These are phyloP conservation scores for Bathelium albidoporum DNA, from an alignment of 495 filamentous ascomycete genomes.

Conservation along the genomic window DNA sequence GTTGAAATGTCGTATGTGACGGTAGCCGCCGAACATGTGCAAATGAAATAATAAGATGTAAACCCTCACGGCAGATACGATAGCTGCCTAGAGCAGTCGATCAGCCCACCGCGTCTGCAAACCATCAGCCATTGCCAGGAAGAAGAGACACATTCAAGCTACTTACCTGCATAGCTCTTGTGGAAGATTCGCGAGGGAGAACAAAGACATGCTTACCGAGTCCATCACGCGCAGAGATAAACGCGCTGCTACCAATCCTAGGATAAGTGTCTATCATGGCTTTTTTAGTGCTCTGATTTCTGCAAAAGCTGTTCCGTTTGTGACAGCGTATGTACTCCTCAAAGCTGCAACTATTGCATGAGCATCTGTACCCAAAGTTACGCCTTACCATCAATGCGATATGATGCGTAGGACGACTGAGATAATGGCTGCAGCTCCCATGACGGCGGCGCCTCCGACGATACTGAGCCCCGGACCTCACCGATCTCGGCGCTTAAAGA, in stretches of 20 bases:
- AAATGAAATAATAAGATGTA: conserved; percentile 44
- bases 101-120: background rate
- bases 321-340: background rate
- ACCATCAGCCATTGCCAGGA: background rate
- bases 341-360: background rate
- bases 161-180: background rate
- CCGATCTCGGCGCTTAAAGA: background rate
- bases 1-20: background rate
- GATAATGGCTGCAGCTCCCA: background rate
- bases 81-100: background rate
- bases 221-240: background rate
- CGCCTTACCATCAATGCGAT: background rate
- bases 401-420: background rate
- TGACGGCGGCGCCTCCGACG: background rate
- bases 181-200: background rate
- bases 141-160: background rate
- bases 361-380: background rate
- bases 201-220: background rate
- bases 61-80: conserved; percentile 21
- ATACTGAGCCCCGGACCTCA: background rate
- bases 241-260: background rate
- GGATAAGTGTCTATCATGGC: background rate
- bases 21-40: conserved; percentile 32
- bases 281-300: background rate
- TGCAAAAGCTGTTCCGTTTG: background rate